phyloP scores from a whole-genome alignment of 2,329 filamentous ascomycete species.

The Ceratocystis variospora region DNA sequence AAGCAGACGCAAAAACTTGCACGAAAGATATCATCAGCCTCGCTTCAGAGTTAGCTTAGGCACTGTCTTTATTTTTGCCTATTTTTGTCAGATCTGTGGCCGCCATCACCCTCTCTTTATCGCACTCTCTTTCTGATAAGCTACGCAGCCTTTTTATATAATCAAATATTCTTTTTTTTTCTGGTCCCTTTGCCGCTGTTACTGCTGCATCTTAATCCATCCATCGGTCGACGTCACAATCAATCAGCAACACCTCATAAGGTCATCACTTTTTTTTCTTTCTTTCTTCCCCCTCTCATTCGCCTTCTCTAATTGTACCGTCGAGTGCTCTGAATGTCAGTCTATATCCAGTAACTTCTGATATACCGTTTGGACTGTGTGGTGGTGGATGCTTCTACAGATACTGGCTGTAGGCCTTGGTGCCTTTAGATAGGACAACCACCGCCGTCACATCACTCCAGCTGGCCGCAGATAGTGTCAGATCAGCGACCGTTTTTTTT shows the following conservation, averaged over 20 bases:
- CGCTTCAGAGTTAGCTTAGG: neutral
- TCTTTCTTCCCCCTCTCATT: neutral
- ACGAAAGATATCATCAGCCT: neutral
- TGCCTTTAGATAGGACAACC: conserved; percentile 2
- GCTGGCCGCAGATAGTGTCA: neutral
- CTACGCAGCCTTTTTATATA: neutral
- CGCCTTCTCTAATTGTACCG: neutral
- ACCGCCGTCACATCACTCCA: neutral
- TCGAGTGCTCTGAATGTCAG: neutral
- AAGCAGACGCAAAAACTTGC: neutral
- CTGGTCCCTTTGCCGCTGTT: neutral
- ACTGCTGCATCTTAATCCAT: neutral
- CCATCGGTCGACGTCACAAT: neutral
- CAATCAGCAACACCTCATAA: neutral
- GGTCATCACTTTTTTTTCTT: neutral
- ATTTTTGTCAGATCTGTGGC: neutral
- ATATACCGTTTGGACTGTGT: neutral
- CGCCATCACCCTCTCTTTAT: too few relatives aligned
- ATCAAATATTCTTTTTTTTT: conserved; percentile 2
- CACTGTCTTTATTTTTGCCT: neutral
- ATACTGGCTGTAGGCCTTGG: conserved; percentile 1
- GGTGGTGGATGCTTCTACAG: conserved; percentile 3
- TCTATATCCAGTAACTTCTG: neutral
- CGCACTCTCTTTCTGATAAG: neutral
- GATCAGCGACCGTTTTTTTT: too few relatives aligned